These are phyloP conservation scores for Blechomonas ayalai DNA, from an alignment of 208 protist genomes.

Conservation along the genomic window DNA sequence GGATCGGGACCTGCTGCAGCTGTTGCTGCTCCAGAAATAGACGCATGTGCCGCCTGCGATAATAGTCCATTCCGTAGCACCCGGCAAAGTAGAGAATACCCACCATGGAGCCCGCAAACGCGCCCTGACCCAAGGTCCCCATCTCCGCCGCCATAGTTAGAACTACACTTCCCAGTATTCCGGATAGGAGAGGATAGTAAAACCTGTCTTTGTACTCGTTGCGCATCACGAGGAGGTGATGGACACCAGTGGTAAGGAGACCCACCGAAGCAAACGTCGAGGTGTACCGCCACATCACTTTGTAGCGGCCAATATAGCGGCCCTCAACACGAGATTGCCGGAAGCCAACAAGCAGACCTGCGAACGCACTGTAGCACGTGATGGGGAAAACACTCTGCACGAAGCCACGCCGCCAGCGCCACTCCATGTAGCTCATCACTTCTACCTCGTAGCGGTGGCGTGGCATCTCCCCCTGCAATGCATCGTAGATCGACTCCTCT, in stretches of 20 bases:
- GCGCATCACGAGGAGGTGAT: slow-evolving; percentile 70
- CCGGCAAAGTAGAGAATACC: slow-evolving; percentile 63
- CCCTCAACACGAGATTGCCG: slow-evolving; percentile 65
- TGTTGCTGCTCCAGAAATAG: slow-evolving; percentile 74
- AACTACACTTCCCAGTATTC: slow-evolving; percentile 30
- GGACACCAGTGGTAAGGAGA: slow-evolving; percentile 58
- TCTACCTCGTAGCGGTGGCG: slow-evolving; percentile 55
- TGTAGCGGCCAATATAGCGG: slow-evolving; percentile 72
- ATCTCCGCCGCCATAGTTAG: slow-evolving; percentile 61
- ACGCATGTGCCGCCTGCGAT: slow-evolving; percentile 50
- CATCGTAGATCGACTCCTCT: slow-evolving; percentile 63
- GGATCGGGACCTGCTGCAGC: slow-evolving; percentile 65
- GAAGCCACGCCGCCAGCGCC: slow-evolving; percentile 74
- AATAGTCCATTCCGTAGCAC: slow-evolving; percentile 73
- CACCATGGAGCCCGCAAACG: slow-evolving; percentile 61
- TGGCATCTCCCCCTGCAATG: slow-evolving; percentile 51
- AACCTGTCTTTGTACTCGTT: slow-evolving; percentile 74
- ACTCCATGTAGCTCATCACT: slow-evolving; percentile 65
- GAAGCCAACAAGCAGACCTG: slow-evolving; percentile 61
- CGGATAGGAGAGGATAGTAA: slow-evolving; percentile 67
- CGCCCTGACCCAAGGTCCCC: slow-evolving; percentile 52
- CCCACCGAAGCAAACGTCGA: slow-evolving; percentile 69
- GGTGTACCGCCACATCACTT: slow-evolving; percentile 74
- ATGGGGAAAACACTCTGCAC: slow-evolving; percentile 77
- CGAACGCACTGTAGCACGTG: slow-evolving; percentile 47